A percentile compares a stretch with the other conserved stretches of the same genome.
Conservation (phyloP, 306 rosid genomes). For the Calophaca sinica region DNA sequence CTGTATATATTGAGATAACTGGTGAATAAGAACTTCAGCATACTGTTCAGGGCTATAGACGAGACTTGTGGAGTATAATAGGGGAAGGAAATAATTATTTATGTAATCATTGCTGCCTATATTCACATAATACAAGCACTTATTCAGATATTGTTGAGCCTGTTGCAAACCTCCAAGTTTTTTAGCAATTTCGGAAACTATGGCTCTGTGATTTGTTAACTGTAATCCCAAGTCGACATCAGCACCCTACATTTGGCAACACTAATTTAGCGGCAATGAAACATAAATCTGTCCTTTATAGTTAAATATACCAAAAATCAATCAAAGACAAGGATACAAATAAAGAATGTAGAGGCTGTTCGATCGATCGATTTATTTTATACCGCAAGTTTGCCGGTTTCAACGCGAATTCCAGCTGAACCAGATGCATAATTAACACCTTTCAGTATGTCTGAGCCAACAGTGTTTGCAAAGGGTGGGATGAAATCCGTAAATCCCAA, state of each 20-base stretch:
- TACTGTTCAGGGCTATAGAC: conserved; percentile 40
- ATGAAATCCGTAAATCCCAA: conserved; percentile 34
- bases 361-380: neutral
- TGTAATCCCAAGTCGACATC: conserved; percentile 43
- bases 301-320: too few relatives aligned
- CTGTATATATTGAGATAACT: conserved; percentile 34
- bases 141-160: conserved; percentile 17
- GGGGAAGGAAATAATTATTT: conserved; percentile 60
- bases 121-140: conserved; percentile 57
- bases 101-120: conserved; percentile 64
- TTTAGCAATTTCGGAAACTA: neutral
- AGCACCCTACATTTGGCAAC: conserved; percentile 47
- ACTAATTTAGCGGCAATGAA: neutral
- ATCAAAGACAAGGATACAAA: neutral
- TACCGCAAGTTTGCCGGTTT: conserved; percentile 21
- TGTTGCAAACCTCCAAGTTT: conserved; percentile 3
- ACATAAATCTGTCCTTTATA: too few relatives aligned
- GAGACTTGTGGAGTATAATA: conserved; percentile 34
- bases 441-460: neutral
- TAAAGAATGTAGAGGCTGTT: neutral
- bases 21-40: conserved; percentile 43
- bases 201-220: conserved; percentile 31
- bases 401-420: conserved; percentile 33
- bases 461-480: conserved; percentile 35
- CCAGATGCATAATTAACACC: conserved; percentile 52